A percentile compares a stretch with the other conserved stretches of the same genome.
Conservation (phyloP, 1,139 yeast species). For the Scheffersomyces cryptocercus region DNA sequence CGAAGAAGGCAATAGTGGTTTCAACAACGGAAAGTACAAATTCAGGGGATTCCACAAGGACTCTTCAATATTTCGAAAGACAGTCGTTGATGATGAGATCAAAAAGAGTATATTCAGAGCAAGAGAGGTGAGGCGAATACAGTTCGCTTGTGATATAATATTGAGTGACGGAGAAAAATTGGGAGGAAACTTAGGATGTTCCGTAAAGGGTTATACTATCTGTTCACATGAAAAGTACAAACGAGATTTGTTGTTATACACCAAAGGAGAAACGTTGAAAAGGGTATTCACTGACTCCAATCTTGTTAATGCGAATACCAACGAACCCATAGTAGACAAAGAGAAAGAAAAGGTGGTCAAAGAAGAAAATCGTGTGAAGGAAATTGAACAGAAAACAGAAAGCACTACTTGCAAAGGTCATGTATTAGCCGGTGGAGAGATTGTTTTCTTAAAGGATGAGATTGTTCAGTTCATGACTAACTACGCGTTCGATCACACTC, state of each 20-base stretch:
- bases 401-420: slow-evolving; percentile 18
- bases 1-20: not conserved
- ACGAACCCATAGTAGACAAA: slow-evolving; percentile 18
- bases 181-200: slow-evolving; percentile 55
- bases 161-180: slow-evolving; percentile 38
- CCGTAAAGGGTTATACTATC: slow-evolving; percentile 72
- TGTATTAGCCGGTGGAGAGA: slow-evolving; percentile 26
- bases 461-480: slow-evolving; percentile 31
- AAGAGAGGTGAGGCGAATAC: slow-evolving; percentile 62
- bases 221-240: slow-evolving; percentile 54
- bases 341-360: slow-evolving; percentile 7
- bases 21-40: slow-evolving; percentile 1
- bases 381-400: not conserved
- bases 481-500: slow-evolving; percentile 38
- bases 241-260: slow-evolving; percentile 42
- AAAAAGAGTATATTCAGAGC: slow-evolving; percentile 53
- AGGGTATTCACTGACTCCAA: slow-evolving; percentile 54
- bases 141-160: slow-evolving; percentile 58
- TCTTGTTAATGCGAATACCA: slow-evolving; percentile 18
- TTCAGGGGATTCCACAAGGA: slow-evolving; percentile 10
- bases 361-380: not conserved
- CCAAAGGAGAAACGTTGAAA: slow-evolving; percentile 50
- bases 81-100: slow-evolving; percentile 48
- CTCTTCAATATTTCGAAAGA: slow-evolving; percentile 19
- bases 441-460: slow-evolving; percentile 28